Evolutionary conservation across 202 grass and related monocot genomes (phyloP), one percentile per base, ranked within the genome.

Genomic region (Panicum hallii): DNA sequence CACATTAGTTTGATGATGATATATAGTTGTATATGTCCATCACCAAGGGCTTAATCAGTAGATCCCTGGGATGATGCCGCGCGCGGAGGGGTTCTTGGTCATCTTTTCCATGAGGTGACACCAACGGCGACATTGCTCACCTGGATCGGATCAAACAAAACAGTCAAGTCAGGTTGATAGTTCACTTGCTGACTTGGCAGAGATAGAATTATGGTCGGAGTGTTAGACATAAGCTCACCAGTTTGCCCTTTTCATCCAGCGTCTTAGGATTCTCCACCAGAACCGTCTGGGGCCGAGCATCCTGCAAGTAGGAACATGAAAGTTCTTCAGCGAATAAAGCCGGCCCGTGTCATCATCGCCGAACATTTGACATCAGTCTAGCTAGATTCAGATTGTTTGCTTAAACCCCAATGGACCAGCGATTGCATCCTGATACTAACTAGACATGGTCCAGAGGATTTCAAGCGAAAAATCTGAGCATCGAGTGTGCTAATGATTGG

Each of bases 221-320:
- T 50, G 11, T 42, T 30, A 44, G 43, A 63, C 19, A 79, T 56
- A 9, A 57, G 13, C 8, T 83, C 83, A 94, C 92, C 92, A 88
- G 89, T 16, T 90, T 94, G 63, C 92, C 92, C 63, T 78, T 91
- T 32, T 86, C 87, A 83, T 94, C 88, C 46, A 94, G 28, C 10
- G 92, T 90, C 89, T 87, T 94, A 23, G 89, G 92, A 79, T 94
- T 94, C 89, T 94, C 92, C 22, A 94, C 92, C 55, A 94, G 74
- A 57, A 94, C 92, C 23, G 87, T 94, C 54, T 89, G 83, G 45
- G 89, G 84, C 74, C 85, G 58, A 42, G 84, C 63, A 80, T 83
- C 84, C 85, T 89, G 83, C 72, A 87, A 83, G 79, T 41, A 67
- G 80, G 50, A 74, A 46, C 50, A 82, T 34, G 54, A 81, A 77